These are phyloP conservation scores for Polytrichum formosum DNA, from an alignment of 225 moss, liverwort and hornwort species.

Conservation along the genomic window DNA sequence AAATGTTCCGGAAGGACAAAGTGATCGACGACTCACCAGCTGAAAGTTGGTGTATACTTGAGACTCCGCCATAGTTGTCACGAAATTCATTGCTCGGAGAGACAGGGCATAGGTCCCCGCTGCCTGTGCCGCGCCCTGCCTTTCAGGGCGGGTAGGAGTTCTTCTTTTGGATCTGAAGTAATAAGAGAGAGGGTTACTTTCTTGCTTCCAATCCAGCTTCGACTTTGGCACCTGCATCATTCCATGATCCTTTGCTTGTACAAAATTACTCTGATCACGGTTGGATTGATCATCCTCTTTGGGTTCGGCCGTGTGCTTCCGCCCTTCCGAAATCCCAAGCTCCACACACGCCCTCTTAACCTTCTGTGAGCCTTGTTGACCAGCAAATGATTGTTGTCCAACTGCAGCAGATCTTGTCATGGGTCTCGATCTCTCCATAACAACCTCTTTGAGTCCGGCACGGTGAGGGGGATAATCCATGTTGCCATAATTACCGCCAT, in stretches of 20 bases:
- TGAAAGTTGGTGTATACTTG: neutral
- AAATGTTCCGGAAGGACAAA: neutral
- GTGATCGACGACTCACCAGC: neutral
- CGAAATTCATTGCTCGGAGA: neutral
- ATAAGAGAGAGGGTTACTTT: neutral
- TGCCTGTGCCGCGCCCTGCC: neutral
- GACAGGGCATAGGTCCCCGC: neutral
- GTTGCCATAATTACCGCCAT: too few species aligned
- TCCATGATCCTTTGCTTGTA: neutral
- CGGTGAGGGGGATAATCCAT: too few species aligned
- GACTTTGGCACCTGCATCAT: neutral
- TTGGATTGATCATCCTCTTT: too few species aligned
- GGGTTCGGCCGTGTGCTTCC: neutral
- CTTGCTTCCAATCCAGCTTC: neutral
- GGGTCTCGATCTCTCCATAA: too few species aligned
- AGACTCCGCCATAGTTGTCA: neutral
- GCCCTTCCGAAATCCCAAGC: neutral
- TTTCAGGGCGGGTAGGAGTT: neutral
- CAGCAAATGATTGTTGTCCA: too few species aligned
- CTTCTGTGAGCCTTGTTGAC: neutral
- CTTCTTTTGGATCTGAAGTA: neutral
- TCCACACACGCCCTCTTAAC: neutral
- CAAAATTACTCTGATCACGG: too few species aligned
- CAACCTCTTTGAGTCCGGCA: too few species aligned
- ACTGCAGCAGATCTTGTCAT: too few species aligned